Conservation (phyloP, 257 asterid species). For the Leptodermis oblonga region DNA sequence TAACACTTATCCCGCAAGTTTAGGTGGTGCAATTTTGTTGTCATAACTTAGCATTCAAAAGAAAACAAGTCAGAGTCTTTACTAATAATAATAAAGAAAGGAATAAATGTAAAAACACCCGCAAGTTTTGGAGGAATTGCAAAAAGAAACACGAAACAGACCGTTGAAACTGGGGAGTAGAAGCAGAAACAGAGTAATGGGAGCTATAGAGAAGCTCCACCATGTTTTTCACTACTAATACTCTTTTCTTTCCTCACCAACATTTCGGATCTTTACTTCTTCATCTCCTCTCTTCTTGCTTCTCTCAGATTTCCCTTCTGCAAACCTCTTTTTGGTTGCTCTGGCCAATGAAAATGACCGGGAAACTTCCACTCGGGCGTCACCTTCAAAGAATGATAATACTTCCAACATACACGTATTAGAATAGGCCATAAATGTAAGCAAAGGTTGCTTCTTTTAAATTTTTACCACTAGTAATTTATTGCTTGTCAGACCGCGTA, state of each 20-base stretch:
- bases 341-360: neutral
- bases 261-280: constrained; percentile 26
- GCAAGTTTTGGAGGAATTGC: neutral
- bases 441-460: neutral
- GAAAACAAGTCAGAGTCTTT: too few relatives aligned
- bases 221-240: constrained; percentile 4
- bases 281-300: neutral
- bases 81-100: too few relatives aligned
- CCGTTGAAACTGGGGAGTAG: neutral
- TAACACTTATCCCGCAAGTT: too few relatives aligned
- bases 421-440: neutral
- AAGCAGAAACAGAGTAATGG: neutral
- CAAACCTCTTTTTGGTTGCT: neutral
- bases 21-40: too few relatives aligned
- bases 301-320: neutral
- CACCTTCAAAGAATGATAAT: neutral
- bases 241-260: constrained; percentile 6
- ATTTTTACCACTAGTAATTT: neutral
- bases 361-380: constrained; percentile 9
- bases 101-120: too few relatives aligned
- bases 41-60: too few relatives aligned
- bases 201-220: constrained; percentile 9
- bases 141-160: neutral
- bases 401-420: neutral
- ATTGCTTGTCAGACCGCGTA: constrained; percentile 5